These are phyloP conservation scores for Kokia cookei DNA, from an alignment of 441 rosid genomes.

Conservation along the genomic window DNA sequence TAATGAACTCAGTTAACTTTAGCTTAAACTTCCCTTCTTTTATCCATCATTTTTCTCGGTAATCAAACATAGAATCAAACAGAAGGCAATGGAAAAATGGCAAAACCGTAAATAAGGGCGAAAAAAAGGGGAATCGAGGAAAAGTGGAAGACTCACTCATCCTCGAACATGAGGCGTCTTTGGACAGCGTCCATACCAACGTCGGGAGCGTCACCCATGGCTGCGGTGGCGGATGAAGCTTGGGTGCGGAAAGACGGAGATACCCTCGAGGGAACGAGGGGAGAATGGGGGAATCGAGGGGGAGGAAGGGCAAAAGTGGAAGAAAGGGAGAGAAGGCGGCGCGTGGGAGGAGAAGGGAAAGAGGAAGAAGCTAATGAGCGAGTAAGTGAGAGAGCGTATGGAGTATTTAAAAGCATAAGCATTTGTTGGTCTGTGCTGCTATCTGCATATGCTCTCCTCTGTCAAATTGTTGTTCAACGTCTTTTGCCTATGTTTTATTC, in stretches of 20 bases:
- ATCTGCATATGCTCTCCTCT: neutral
- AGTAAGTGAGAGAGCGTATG: constrained; percentile 1
- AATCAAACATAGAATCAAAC: neutral
- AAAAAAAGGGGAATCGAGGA: neutral
- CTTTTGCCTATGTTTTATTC: neutral
- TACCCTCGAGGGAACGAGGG: constrained; percentile 15
- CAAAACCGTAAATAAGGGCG: neutral
- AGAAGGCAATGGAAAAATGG: neutral
- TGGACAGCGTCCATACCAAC: constrained; percentile 98
- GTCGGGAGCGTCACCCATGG: constrained; percentile 52
- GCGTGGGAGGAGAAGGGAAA: constrained; percentile 5
- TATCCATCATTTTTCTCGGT: neutral
- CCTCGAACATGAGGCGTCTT: constrained; percentile 97
- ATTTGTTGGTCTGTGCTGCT: neutral
- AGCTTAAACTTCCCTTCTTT: neutral
- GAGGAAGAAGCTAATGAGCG: constrained; percentile 5
- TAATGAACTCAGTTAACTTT: neutral
- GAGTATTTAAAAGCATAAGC: constrained; percentile 11
- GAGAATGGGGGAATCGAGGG: neutral
- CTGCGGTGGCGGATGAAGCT: constrained; percentile 6
- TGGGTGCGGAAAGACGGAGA: constrained; percentile 13
- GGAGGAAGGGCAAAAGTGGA: constrained; percentile 10
- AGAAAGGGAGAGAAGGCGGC: neutral
- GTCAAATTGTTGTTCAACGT: neutral
- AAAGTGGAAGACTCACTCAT: constrained; percentile 53